Evolutionary conservation across 73 alveolate genomes (phyloP).

Genomic region (Symbiodinium pilosum): DNA sequence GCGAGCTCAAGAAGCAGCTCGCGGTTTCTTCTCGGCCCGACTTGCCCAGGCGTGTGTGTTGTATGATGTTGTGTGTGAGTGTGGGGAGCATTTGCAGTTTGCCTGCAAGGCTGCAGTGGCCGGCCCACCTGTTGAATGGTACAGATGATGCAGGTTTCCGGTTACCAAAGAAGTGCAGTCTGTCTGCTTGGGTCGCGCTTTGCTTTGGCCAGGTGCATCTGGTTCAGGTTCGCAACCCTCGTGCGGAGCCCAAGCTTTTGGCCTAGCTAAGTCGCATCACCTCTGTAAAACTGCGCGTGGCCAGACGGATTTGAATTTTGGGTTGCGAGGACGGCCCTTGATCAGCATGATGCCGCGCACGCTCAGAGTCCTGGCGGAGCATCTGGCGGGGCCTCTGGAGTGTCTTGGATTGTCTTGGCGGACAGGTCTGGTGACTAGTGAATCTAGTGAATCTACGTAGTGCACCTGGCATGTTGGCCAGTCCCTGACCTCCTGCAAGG

Average conservation of each 20-base stretch:
- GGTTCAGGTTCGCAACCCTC: not conserved
- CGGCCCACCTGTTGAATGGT: not conserved
- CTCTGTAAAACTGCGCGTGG: too few relatives aligned
- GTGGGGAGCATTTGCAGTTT: too few relatives aligned
- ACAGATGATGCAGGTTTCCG: constrained; percentile 12
- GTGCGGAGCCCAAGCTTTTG: not conserved
- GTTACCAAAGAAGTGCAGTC: not conserved
- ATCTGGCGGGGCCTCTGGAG: not conserved
- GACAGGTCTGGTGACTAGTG: not conserved
- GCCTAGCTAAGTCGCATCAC: not conserved
- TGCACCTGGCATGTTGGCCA: not conserved
- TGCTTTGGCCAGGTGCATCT: not conserved
- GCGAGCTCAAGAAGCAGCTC: constrained; percentile 15
- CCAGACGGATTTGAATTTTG: too few relatives aligned
- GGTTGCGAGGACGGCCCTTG: not conserved
- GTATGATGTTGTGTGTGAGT: not conserved
- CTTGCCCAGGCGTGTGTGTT: not conserved
- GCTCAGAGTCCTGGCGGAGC: constrained; percentile 1
- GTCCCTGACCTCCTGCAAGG: not conserved
- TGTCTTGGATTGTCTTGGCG: too few relatives aligned
- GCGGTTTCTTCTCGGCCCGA: not conserved
- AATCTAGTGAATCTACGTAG: not conserved
- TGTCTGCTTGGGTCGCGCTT: not conserved
- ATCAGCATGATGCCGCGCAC: not conserved
- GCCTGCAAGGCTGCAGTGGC: not conserved